These are phyloP conservation scores for Lycium barbarum DNA, from an alignment of 257 asterid species.

Conservation along the genomic window DNA sequence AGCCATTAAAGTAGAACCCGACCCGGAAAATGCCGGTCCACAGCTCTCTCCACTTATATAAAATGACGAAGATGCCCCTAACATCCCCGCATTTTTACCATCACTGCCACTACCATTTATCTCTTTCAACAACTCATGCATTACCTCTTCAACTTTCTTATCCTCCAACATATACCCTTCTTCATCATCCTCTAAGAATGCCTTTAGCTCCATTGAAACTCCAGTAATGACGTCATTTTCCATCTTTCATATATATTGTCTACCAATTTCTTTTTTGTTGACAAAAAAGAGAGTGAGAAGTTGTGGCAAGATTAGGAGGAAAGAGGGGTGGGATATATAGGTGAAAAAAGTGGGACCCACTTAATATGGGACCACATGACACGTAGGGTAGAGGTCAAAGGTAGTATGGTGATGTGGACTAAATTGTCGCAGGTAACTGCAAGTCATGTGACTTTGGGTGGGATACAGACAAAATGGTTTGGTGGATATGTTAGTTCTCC, in stretches of 20 bases:
- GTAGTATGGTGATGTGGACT: slow-evolving; percentile 12
- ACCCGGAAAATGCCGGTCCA: slow-evolving; percentile 31
- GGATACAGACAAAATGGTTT: slow-evolving; percentile 24
- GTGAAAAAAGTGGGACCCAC: neutral
- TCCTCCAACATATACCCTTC: slow-evolving; percentile 17
- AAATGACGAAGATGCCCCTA: slow-evolving; percentile 1
- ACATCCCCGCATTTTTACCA: neutral
- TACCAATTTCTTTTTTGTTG: neutral
- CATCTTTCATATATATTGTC: neutral
- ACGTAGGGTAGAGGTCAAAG: slow-evolving; percentile 28
- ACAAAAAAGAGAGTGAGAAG: neutral
- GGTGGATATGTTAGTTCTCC: slow-evolving; percentile 14
- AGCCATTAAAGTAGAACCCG: slow-evolving; percentile 34
- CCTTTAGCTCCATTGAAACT: neutral
- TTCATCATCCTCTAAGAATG: slow-evolving; percentile 28
- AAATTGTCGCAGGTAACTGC: slow-evolving; percentile 30
- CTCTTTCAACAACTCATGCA: slow-evolving; percentile 35
- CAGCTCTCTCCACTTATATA: slow-evolving; percentile 23
- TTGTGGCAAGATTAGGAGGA: neutral
- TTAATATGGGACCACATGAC: neutral
- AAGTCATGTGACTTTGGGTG: slow-evolving; percentile 29
- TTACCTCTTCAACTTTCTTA: slow-evolving; percentile 30
- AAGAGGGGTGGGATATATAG: neutral
- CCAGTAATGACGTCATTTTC: slow-evolving; percentile 13
- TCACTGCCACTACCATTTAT: neutral